Conservation (phyloP, 75 land plant genomes). For the Cunninghamia lanceolata region DNA sequence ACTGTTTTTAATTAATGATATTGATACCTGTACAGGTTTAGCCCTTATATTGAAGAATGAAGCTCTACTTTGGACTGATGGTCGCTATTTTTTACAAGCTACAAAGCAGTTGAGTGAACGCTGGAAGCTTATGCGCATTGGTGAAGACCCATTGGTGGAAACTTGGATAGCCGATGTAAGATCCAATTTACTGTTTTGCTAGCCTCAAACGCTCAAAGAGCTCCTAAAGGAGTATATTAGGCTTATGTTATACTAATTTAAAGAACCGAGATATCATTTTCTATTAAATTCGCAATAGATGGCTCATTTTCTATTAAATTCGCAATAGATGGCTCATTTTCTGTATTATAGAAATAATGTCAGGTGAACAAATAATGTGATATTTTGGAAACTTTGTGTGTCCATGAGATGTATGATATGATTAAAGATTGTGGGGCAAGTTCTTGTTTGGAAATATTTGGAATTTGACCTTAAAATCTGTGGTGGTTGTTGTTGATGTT, state of each 20-base stretch:
- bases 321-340: background rate
- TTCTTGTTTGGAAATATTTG: background rate
- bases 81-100: constrained; percentile 98
- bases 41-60: constrained; percentile 74
- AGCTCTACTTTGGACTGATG: constrained; percentile 97
- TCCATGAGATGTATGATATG: background rate
- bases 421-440: background rate
- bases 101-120: constrained; percentile 68
- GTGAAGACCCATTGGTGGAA: constrained; percentile 86
- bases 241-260: background rate
- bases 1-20: constrained; percentile 1
- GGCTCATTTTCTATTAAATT: background rate
- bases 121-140: constrained; percentile 96
- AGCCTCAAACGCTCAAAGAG: background rate
- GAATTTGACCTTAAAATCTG: background rate
- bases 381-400: background rate
- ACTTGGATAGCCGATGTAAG: constrained; percentile 90
- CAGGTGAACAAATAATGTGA: background rate
- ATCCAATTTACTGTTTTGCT: background rate
- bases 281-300: background rate
- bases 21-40: constrained; percentile 53
- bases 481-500: background rate
- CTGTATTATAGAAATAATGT: background rate
- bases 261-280: background rate
- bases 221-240: background rate